Base-by-base conservation (phyloP, 2,329 filamentous ascomycete species). In the Hymenoscyphus fructigenus region DNA sequence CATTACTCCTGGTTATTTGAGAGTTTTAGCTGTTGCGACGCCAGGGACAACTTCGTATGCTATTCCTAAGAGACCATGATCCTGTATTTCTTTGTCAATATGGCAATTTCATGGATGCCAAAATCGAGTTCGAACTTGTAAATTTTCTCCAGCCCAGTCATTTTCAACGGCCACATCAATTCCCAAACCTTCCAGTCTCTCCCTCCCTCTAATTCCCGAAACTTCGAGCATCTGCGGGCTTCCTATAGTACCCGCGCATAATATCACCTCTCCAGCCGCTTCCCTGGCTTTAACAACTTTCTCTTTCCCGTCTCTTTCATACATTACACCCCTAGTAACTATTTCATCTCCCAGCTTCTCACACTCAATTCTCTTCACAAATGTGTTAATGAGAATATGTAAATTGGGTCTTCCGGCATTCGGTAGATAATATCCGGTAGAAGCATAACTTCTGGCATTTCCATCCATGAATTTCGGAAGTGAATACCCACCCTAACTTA, bases 331-430 rank as follows among this genome's bases (percentile, higher is more conserved):
- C 9, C 50, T 67, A 32, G 60, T 67, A 58, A 64, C 34, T 15
- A 62, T 38, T 7, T 61, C 44, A 14, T 36, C 62, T 6, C 32
- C 26, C 5, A 60, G 15, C 47, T 58, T 50, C 9, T 65, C 34
- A 6, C 67, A 50, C 9, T 64, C 57, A 75, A 96, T 80, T 76
- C 88, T 90, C 75, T 87, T 90, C 65, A 96, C 92, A 86, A 91
- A 93, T 20, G 92, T 90, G 73, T 94, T 89, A 73, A 91, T 95
- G 64, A 96, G 81, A 65, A 96, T 82, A 55, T 90, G 93, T 75
- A 96, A 78, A 80, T 96, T 96, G 3, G 61, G 32, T 34, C 71
- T 50, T 10, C 28, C 44, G 2, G 59, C 59, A 44, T 44, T 63
- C 17, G 66, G 32, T 9, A 34, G 32, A 34, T 34, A 34, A 34